Base-by-base conservation (phyloP, 2,329 filamentous ascomycete genomes). In the Claviceps sorghi region DNA sequence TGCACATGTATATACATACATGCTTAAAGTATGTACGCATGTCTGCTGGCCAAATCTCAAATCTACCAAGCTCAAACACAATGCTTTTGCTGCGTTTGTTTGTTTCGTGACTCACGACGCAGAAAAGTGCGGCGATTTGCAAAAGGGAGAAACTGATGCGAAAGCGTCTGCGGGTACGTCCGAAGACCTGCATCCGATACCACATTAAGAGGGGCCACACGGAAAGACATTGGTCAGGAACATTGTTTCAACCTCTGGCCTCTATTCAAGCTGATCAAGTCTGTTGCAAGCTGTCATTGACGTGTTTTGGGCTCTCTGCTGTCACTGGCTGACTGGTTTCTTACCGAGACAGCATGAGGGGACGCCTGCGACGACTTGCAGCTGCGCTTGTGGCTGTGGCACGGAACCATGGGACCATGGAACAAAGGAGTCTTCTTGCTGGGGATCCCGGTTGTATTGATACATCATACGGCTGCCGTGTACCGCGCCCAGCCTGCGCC, bases 321-420 rank as follows among this genome's bases (percentile, higher is more conserved):
- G 42, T 32, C 21, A 41, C 48, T 42, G 47, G 19, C 32, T 22
- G 13, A 9, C 32, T 38, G 22, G 21, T 21, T 21, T 4, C 38
- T 49, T 41, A 49, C 36, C 47, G 26, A 49, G 26, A 29, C 26
- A 49, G n/a, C 38, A 38, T 22, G 32, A 11, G 32, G 30, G 30
- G 22, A 36, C 19, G 45, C 45, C 36, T 41, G 48, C 48, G 48
- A 32, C 48, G n/a, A 21, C 26, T 26, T 42, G 26, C 36, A 32
- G 48, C 48, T 49, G 40, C 32, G 36, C 48, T 32, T 49, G 17
- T 49, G 48, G 21, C 47, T 49, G 17, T 49, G 48, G 15, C 47
- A 48, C 34, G 21, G 34, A 40, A 11, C 34, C 26, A 21, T 32
- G 48, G n/a, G 17, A 38, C 36, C n/a, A 22, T 22, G 43, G 43